Evolutionary conservation across 495 filamentous ascomycete genomes (phyloP), one percentile per base, ranked within the genome.

Genomic region (Clavariopsis aquatica): DNA sequence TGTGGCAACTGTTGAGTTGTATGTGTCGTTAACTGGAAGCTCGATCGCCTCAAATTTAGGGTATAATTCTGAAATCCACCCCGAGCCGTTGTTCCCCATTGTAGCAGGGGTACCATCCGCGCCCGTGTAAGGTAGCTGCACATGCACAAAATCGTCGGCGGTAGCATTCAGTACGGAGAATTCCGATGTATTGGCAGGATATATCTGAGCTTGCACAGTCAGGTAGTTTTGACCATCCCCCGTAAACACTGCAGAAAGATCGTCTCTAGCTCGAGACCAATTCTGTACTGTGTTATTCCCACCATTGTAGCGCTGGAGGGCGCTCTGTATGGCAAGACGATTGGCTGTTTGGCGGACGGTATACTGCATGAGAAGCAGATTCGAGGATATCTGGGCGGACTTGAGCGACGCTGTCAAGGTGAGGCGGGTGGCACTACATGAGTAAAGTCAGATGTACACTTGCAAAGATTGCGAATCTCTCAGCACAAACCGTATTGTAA

Each of bases 321-420:
- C 80, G 24, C 75, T 64, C 64, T 93, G 90, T 1, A 93, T 76
- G 19, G 89, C 68, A 9, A 92, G 69, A 55, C 91, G 81, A 1
- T 89, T 89, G 15, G 85, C 75, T 52, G 90, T 85, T 58, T 85
- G 84, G 45, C 80, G 77, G 66, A 86, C 88, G 29, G 82, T 85
- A 2, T 87, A 83, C 75, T 91, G 85, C 62, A 93, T 83, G 43
- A 93, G 80, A 34, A 87, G 79, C 26, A 95, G 81, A 71, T 88
- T 88, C 52, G 87, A 86, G n/a, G 86, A 76, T 36, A 97, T 81
- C 71, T 93, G 87, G 22, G 88, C 84, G 26, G 92, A 87, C 74
- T 96, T 96, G 72, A 96, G 83, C 13, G 87, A 89, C 17, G 93
- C 93, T 1, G 90, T 90, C 52, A 96, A 82, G 27, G 87, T 76